Conservation (phyloP, 140 eudicot species). For the Artemisia princeps region DNA sequence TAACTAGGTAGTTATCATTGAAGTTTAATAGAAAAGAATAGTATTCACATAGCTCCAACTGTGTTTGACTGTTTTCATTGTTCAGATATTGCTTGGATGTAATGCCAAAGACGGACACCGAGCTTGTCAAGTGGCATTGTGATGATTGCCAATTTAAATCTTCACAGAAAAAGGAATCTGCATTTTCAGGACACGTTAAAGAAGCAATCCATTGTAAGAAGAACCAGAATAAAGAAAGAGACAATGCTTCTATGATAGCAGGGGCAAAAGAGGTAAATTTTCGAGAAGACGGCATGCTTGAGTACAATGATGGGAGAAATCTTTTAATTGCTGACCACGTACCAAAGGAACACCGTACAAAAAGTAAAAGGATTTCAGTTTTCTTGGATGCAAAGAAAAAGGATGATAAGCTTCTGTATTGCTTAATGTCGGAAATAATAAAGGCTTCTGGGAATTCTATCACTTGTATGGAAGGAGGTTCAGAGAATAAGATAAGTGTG, state of each 20-base stretch:
- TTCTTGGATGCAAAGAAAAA: background rate
- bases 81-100: conserved; percentile 24
- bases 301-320: background rate
- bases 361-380: conserved; percentile 4
- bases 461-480: too few relatives aligned
- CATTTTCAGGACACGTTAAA: background rate
- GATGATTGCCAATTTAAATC: conserved; percentile 18
- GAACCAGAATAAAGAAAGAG: conserved; percentile 5
- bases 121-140: conserved; percentile 23
- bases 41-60: too few relatives aligned
- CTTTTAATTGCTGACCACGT: background rate
- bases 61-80: too few relatives aligned
- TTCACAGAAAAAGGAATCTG: conserved; percentile 14
- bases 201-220: background rate
- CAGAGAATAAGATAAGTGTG: background rate
- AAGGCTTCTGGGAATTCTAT: too few relatives aligned
- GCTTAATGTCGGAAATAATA: too few relatives aligned
- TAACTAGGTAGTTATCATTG: too few relatives aligned
- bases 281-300: background rate
- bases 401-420: too few relatives aligned
- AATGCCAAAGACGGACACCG: conserved; percentile 10
- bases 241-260: conserved; percentile 13
- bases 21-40: too few relatives aligned
- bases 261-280: conserved; percentile 9
- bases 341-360: background rate